These are phyloP conservation scores for Silene vulgaris DNA, from an alignment of 179 eudicot species.

Conservation along the genomic window DNA sequence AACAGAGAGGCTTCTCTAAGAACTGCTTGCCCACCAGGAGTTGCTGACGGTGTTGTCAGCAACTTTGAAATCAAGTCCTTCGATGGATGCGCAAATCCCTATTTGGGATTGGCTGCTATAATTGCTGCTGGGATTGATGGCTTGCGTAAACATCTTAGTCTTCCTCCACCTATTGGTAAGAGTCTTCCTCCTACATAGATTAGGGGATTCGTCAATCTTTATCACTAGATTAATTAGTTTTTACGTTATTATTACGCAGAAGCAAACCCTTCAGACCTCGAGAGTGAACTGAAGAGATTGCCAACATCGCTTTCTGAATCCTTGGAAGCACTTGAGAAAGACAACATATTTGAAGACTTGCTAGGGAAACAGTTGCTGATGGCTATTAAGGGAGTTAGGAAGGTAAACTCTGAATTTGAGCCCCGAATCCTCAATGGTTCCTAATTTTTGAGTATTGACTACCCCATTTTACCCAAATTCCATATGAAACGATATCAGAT, in stretches of 20 bases:
- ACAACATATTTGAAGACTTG: conserved; percentile 45
- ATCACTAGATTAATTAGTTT: background rate
- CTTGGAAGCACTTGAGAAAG: conserved; percentile 65
- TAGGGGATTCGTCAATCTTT: background rate
- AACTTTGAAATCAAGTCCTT: conserved; percentile 87
- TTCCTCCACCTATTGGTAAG: conserved; percentile 79
- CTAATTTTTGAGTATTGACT: too few species aligned
- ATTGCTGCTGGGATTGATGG: conserved; percentile 91
- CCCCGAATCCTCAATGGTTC: too few species aligned
- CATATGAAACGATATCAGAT: too few species aligned
- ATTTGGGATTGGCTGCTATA: conserved; percentile 77
- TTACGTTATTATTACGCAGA: conserved; percentile 34
- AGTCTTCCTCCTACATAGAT: too few species aligned
- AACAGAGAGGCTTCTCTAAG: conserved; percentile 86
- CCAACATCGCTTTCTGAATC: conserved; percentile 75
- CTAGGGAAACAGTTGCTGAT: conserved; percentile 59
- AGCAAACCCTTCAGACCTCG: conserved; percentile 55
- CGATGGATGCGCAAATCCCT: conserved; percentile 94
- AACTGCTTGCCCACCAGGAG: conserved; percentile 91
- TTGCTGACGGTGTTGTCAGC: conserved; percentile 73
- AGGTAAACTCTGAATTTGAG: conserved; percentile 38
- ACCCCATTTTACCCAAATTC: too few species aligned
- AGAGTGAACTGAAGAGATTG: conserved; percentile 49
- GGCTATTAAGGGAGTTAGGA: conserved; percentile 68
- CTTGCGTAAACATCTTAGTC: conserved; percentile 51